Base-by-base conservation (phyloP, 73 alveolate genomes). In the Symbiodinium natans region DNA sequence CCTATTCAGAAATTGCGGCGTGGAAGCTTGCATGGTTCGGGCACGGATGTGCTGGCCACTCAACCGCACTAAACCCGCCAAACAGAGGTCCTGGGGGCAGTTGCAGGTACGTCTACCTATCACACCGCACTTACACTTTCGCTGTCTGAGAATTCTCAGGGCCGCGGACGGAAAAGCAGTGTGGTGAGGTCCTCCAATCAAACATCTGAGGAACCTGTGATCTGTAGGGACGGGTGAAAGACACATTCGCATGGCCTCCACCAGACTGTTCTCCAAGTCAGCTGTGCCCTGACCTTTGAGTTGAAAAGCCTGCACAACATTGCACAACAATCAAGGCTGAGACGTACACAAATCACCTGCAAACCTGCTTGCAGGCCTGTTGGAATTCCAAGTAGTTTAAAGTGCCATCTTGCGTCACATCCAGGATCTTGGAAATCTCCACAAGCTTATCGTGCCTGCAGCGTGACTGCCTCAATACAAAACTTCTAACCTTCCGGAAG, bases 251-350 rank as follows among this genome's bases (percentile, higher is more conserved):
- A 46, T 13, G 59, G 33, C 95, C 95, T 89, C 96, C 40, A 89
- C 96, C 74, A 89, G 52, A 34, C 96, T 89, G 96, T 89, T 89
- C 87, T 89, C 96, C 36, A 89, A 56, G 87, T 89, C 96, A 0
- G 96, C 75, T 3, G 96, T 89, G 29, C 96, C 96, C 41, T 89
- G 96, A 2, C 96, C 96, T 75, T 89, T 89, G 41, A 89, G 96
- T 75, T 89, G 96, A 77, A 89, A 89, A 23, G 96, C 96, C 95
- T 88, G 36, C 74, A 31, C 42, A 83, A 13, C 38, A 1, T 68
- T 25, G 83, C 31, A 15, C 83, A 68, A 29, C 86, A 75, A 68
- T 68, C 75, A 56, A 1, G 17, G 17, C 31, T 29, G 31, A 21
- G 75, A 21, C 5, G 75, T 56, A 21, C 31, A 21, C 5, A 56